Conservation (phyloP, 208 protist species). For the Leishmania turanica region DNA sequence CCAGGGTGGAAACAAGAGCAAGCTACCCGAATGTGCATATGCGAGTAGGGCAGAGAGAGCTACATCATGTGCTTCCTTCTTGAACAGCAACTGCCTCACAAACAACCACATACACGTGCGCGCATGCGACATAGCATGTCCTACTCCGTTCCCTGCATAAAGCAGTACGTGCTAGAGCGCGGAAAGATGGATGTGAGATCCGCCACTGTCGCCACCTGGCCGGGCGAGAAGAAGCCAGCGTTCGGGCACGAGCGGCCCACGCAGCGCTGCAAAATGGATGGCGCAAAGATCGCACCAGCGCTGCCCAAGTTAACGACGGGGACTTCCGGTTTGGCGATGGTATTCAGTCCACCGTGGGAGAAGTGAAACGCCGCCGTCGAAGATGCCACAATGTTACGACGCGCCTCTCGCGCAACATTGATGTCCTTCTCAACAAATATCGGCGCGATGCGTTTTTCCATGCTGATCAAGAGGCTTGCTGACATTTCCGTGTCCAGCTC, state of each 20-base stretch:
- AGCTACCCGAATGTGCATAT: not conserved
- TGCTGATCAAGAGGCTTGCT: conserved; percentile 60
- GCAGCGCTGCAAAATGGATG: conserved; percentile 76
- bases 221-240: conserved; percentile 74
- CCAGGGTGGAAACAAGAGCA: no score
- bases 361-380: conserved; percentile 78
- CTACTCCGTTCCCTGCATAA: conserved; percentile 72
- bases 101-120: not conserved
- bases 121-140: not conserved
- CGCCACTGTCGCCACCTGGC: conserved; percentile 69
- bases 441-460: conserved; percentile 53
- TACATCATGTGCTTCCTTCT: not conserved
- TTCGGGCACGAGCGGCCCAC: conserved; percentile 67
- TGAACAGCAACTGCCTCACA: not conserved
- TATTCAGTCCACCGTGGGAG: conserved; percentile 83
- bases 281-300: conserved; percentile 55
- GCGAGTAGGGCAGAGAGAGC: not conserved
- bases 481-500: conserved; percentile 83
- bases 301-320: conserved; percentile 65
- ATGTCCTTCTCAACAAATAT: conserved; percentile 75
- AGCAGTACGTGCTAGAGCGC: conserved; percentile 75
- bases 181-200: conserved; percentile 58
- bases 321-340: conserved; percentile 62
- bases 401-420: conserved; percentile 69
- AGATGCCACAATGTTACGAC: conserved; percentile 71